Percentiles rank a stretch among this genome's conserved stretches.
Conservation (phyloP, 1,284 basidiomycete species). For the Pascua sp. region DNA sequence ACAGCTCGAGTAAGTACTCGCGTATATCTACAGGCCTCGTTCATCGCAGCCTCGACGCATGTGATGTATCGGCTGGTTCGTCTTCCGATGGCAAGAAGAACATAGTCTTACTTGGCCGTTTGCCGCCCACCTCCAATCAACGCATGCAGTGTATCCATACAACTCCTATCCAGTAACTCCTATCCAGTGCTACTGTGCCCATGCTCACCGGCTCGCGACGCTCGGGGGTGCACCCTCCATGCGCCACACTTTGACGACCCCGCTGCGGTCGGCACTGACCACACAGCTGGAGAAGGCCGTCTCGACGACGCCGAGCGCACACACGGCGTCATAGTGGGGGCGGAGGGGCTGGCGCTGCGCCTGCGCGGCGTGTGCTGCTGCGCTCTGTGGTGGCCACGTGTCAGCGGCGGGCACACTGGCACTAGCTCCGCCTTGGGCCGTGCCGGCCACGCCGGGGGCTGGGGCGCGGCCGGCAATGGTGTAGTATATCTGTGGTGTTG, state of each 20-base stretch:
- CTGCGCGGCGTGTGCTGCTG: constrained; percentile 14
- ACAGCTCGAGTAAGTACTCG: too few species aligned
- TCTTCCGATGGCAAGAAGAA: too few species aligned
- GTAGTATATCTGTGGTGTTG: constrained; percentile 21
- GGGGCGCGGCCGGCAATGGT: constrained; percentile 11
- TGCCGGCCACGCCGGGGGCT: constrained; percentile 9
- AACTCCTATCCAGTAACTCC: too few species aligned
- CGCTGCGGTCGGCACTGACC: constrained; percentile 44
- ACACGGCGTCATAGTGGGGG: constrained; percentile 48
- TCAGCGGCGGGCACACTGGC: not conserved
- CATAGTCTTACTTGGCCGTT: not conserved
- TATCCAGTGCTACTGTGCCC: not conserved
- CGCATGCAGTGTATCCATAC: not conserved
- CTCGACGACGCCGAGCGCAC: constrained; percentile 41
- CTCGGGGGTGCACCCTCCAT: constrained; percentile 29
- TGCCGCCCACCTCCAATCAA: not conserved
- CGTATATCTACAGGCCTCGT: too few species aligned
- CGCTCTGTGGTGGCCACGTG: not conserved
- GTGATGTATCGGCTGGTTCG: too few species aligned
- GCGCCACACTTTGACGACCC: constrained; percentile 48
- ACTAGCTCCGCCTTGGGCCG: not conserved
- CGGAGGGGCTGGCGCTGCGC: constrained; percentile 39
- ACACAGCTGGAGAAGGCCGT: constrained; percentile 47
- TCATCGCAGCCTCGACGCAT: too few species aligned
- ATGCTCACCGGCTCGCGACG: not conserved